These are phyloP conservation scores for Huiozyma naganishii DNA, from an alignment of 805 yeast genomes.

Conservation along the genomic window DNA sequence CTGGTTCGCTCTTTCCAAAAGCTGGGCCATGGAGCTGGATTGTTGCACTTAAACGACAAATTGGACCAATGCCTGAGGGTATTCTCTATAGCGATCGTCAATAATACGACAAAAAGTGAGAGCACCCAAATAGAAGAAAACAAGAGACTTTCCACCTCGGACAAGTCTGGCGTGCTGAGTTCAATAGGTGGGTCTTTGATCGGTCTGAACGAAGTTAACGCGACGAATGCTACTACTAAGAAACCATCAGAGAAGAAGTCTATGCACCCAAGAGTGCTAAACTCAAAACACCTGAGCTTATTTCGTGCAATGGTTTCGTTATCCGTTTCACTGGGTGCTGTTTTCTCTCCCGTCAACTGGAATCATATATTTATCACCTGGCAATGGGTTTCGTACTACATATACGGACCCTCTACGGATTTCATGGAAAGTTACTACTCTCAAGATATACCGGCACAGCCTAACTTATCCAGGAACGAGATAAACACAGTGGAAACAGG, in stretches of 20 bases:
- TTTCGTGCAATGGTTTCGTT: slow-evolving; percentile 69
- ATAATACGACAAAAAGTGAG: slow-evolving; percentile 18
- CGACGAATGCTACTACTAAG: neutral
- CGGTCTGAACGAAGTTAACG: slow-evolving; percentile 3
- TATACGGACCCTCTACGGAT: slow-evolving; percentile 48
- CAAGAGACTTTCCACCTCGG: slow-evolving; percentile 26
- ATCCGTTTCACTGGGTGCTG: slow-evolving; percentile 73
- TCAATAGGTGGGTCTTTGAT: slow-evolving; percentile 17
- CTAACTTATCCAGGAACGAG: slow-evolving; percentile 37
- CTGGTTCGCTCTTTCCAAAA: slow-evolving; percentile 68
- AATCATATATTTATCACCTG: slow-evolving; percentile 45
- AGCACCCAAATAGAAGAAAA: slow-evolving; percentile 18
- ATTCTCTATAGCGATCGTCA: slow-evolving; percentile 37
- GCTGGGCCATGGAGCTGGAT: slow-evolving; percentile 72
- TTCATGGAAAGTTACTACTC: slow-evolving; percentile 25
- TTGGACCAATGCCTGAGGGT: slow-evolving; percentile 47
- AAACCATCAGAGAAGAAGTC: slow-evolving; percentile 6
- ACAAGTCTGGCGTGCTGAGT: slow-evolving; percentile 7
- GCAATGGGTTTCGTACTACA: slow-evolving; percentile 67
- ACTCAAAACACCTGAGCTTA: slow-evolving; percentile 62
- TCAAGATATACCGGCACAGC: slow-evolving; percentile 34
- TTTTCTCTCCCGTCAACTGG: slow-evolving; percentile 57
- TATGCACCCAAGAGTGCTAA: slow-evolving; percentile 36
- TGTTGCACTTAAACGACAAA: slow-evolving; percentile 44
- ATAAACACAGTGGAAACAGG: slow-evolving; percentile 43